Evolutionary conservation across 768 basidiomycete genomes (phyloP), one percentile per base, ranked within the genome.

Genomic region (Kwoniella sp.): DNA sequence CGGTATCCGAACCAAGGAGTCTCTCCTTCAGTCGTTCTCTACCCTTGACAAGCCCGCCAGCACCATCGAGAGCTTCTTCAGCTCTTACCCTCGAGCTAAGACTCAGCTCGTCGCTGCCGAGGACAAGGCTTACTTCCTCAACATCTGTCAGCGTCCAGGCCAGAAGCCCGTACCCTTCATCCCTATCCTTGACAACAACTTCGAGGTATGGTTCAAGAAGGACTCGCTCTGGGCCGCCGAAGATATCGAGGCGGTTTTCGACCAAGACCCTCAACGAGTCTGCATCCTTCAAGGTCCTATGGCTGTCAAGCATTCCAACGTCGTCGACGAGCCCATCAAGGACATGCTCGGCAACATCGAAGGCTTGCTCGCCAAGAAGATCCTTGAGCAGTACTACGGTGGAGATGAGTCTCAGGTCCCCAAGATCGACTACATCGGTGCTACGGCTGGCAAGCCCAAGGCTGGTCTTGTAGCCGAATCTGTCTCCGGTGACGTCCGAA

Each of bases 151-250:
- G 82, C 87, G 96, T 54, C 91, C 92, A 13, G 93, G 93, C 2
- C 96, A 99, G 85, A 99, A 98, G 82, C 96, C 96, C 1, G 95
- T 89, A 7, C 96, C 96, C 0, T 99, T 97, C 84, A 96, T 99
- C 72, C 94, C 95, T 3, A 88, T 99, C 30, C 86, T 98, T 57
- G 94, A 97, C 79, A 87, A 89, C 23, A 88, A 82, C 71, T 98
- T 98, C 77, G 92, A 94, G 79, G 93, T 98, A 57, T 99, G 96
- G 96, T 98, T 99, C 84, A 98, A 99, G 86, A 99, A 99, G 89
- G 95, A 97, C 80, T 98, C 95, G 7, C 87, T 98, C 12, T 97
- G 95, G 94, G 90, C 91, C 45, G 91, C 93, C 1, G 95, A 97
- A 81, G 96, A 99, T 79, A 93, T 97, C 69, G 96, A 98, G 67